Evolutionary conservation across 2,329 filamentous ascomycete genomes (phyloP).

Genomic region (Phyllosticta citriasiana): DNA sequence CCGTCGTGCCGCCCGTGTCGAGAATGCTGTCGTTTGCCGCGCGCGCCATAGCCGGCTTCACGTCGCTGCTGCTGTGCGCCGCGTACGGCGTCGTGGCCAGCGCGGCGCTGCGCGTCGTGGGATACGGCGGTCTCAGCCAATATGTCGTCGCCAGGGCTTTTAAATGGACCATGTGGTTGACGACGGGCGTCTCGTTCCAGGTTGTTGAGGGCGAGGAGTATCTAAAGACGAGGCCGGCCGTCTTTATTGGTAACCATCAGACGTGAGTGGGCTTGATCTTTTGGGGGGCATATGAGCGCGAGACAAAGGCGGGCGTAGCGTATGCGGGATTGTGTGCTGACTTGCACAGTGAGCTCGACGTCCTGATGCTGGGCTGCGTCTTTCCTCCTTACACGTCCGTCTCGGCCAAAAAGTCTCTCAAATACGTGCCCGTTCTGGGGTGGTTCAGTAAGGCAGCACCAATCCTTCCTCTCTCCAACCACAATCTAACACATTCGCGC

Average conservation of each 20-base stretch:
- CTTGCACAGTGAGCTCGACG: constrained; percentile 62
- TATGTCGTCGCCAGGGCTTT: constrained; percentile 75
- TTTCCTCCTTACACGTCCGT: constrained; percentile 90
- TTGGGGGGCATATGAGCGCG: not conserved
- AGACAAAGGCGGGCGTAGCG: not conserved
- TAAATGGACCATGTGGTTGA: constrained; percentile 64
- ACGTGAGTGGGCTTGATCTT: constrained; percentile 35
- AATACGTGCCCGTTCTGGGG: constrained; percentile 71
- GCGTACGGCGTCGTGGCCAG: constrained; percentile 68
- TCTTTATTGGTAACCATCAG: constrained; percentile 94
- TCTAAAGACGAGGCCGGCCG: constrained; percentile 54
- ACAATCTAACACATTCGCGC: not conserved
- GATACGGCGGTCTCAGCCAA: constrained; percentile 68
- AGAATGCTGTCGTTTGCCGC: constrained; percentile 48
- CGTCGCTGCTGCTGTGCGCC: constrained; percentile 37
- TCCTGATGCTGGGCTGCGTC: constrained; percentile 78
- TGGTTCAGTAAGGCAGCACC: constrained; percentile 64
- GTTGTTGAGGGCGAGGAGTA: constrained; percentile 46
- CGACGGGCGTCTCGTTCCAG: constrained; percentile 68
- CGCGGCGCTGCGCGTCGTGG: constrained; percentile 58
- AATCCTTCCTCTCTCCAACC: not conserved
- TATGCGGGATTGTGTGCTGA: constrained; percentile 13
- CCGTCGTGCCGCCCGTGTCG: not conserved
- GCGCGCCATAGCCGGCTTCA: constrained; percentile 42
- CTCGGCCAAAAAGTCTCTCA: constrained; percentile 80